Evolutionary conservation across 225 moss, liverwort and hornwort genomes (phyloP), one percentile per base, ranked within the genome.

Genomic region (Rhytidiadelphus loreus): DNA sequence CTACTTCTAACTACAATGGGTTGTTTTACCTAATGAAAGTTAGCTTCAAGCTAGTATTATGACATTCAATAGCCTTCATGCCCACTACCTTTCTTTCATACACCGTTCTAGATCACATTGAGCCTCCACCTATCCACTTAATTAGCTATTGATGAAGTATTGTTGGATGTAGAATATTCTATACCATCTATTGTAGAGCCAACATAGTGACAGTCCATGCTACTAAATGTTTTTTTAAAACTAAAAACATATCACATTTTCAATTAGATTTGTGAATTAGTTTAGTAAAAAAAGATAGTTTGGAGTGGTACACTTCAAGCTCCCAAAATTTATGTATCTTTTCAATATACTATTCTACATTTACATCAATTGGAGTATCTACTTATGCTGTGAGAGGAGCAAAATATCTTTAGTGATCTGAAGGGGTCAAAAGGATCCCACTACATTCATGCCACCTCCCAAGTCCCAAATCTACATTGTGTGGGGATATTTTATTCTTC

Each of bases 301-400:
- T n/a, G 22, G 68, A n/a, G 12, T 0, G 0, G 0, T 1, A 73
- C 16, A 46, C 16, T 74, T 74, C 7, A 74, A 32, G 19, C 7
- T 48, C 7, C 4, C 2, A 7, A 30, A 48, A 30, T 26, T 19
- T 48, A 48, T 12, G 0, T 32, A 7, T 73, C 12, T 19, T 74
- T 48, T 30, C 5, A 19, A 30, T 12, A 12, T 0, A 7, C 12
- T 48, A 19, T 32, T 48, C 7, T 30, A 32, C 19, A 73, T 46
- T 19, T 0, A 46, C 4, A 73, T 7, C 2, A 48, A 9, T 32
- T 2, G 30, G 9, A 48, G 12, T 74, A 13, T 18, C 11, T 73
- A n/a, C n/a, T n/a, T 30, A 46, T 0, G 0, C 25, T 41, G 41
- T 41, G 8, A 41, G 4, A 69, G 2, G 39, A 41, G 3, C 3